Conservation (phyloP, 805 yeast genomes). For the Pichia membranifaciens region DNA sequence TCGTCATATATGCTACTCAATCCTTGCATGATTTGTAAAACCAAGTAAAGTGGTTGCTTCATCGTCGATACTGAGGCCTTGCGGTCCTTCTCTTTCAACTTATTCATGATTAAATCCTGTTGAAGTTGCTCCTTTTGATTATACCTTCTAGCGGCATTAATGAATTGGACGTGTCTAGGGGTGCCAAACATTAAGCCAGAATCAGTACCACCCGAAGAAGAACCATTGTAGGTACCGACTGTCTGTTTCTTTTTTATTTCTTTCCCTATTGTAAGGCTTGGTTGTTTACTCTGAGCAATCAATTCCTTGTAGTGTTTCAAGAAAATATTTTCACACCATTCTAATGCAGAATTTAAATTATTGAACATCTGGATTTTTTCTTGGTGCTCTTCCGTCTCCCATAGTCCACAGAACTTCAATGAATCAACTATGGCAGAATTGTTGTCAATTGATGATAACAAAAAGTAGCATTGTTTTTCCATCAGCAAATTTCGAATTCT, state of each 20-base stretch:
- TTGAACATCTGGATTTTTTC: slow-evolving; percentile 58
- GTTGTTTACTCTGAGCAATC: background rate
- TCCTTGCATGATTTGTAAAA: slow-evolving; percentile 61
- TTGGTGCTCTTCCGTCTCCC: slow-evolving; percentile 45
- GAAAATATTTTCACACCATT: slow-evolving; percentile 95
- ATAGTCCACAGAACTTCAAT: slow-evolving; percentile 76
- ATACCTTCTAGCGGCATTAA: slow-evolving; percentile 44
- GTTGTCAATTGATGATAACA: slow-evolving; percentile 71
- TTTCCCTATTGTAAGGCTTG: background rate
- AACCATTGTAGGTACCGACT: background rate
- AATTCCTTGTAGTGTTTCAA: slow-evolving; percentile 51
- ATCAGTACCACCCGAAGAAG: background rate
- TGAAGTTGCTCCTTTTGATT: slow-evolving; percentile 27
- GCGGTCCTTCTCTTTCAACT: slow-evolving; percentile 10
- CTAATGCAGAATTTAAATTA: slow-evolving; percentile 80
- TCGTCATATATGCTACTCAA: slow-evolving; percentile 41
- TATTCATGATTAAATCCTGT: slow-evolving; percentile 27
- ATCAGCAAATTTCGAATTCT: slow-evolving; percentile 74
- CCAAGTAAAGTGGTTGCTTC: slow-evolving; percentile 49
- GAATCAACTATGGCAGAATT: slow-evolving; percentile 63
- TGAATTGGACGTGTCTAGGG: slow-evolving; percentile 48
- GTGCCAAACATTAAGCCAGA: slow-evolving; percentile 34
- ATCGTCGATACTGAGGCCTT: slow-evolving; percentile 10
- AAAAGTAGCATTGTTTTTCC: slow-evolving; percentile 62
- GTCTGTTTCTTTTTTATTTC: background rate